Conservation (phyloP, 2,329 filamentous ascomycete species). For the Sporothrix luriei region DNA sequence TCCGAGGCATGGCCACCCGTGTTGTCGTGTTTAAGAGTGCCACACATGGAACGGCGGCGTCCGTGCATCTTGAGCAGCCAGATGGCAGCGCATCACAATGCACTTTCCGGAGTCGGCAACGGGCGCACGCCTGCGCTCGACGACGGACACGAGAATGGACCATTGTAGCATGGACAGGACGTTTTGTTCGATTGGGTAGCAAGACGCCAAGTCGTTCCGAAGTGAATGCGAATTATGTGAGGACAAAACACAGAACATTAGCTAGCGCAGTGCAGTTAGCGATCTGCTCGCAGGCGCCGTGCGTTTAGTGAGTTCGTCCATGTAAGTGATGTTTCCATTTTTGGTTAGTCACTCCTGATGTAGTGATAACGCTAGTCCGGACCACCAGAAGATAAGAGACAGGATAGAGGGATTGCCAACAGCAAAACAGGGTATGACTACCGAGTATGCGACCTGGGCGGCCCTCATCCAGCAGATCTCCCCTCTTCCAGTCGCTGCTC, state of each 20-base stretch:
- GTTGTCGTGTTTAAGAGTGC: slow-evolving; percentile 3
- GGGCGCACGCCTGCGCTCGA: slow-evolving; percentile 26
- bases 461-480: neutral
- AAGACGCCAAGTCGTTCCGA: too few species aligned
- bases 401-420: neutral
- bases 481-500: slow-evolving; percentile 7
- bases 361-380: neutral
- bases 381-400: neutral
- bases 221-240: neutral
- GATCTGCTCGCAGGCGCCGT: neutral
- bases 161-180: neutral
- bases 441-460: neutral
- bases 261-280: neutral
- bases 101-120: slow-evolving; percentile 25
- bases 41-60: slow-evolving; percentile 21
- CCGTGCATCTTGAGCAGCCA: slow-evolving; percentile 21
- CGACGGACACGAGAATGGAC: slow-evolving; percentile 22
- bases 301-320: neutral
- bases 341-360: neutral
- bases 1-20: slow-evolving; percentile 13
- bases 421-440: neutral
- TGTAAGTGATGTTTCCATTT: slow-evolving; percentile 21
- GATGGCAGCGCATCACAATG: slow-evolving; percentile 30
- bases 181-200: too few species aligned
- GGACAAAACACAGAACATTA: neutral